Base-by-base conservation (phyloP, 768 basidiomycete genomes). In the Sutorius australiensis region DNA sequence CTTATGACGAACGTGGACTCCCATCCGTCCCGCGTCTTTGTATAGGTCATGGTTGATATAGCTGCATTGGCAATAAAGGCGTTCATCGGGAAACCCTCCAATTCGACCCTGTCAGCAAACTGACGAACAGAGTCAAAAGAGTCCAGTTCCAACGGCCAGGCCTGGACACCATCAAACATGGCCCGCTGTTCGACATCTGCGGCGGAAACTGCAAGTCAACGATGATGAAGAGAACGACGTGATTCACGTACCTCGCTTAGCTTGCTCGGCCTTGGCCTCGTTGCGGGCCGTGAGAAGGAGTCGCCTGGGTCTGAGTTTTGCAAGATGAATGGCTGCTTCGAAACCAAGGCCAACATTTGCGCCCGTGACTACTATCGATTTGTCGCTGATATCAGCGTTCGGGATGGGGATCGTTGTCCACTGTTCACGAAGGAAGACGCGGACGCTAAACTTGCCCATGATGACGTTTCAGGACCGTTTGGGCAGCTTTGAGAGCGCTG, bases 81-180 rank as follows among this genome's bases (percentile, higher is more conserved):
- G 14, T 71, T 63, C 24, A 72, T 47, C 12, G 63, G 52, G n/a
- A 55, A 46, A 8, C 51, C 58, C 34, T 73, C 69, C 17, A 32
- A 46, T 30, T 72, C 66, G 28, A 66, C 53, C 28, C 56, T 56
- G 40, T 67, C 59, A 31, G 55, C 67, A 51, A 75, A 75, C 30
- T 49, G 60, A 36, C 57, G 59, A 38, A 74, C 68, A 32, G 69
- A 72, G 10, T 60, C 62, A 37, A 74, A 73, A 14, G 60, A 64
- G 8, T 52, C 38, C 41, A 75, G 51, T 36, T 75, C 74, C 33
- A 74, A 56, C 16, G 62, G 48, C 73, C 72, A 74, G 14, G 64
- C 60, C 27, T 68, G 65, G 16, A 65, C 42, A 11, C 46, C 36
- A 16, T 48, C 51, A 28, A 33, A 24, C 28, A 14, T 39, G 44